Evolutionary conservation across 805 yeast species (phyloP), one percentile per base, ranked within the genome.

Genomic region (Candida ponderosae): DNA sequence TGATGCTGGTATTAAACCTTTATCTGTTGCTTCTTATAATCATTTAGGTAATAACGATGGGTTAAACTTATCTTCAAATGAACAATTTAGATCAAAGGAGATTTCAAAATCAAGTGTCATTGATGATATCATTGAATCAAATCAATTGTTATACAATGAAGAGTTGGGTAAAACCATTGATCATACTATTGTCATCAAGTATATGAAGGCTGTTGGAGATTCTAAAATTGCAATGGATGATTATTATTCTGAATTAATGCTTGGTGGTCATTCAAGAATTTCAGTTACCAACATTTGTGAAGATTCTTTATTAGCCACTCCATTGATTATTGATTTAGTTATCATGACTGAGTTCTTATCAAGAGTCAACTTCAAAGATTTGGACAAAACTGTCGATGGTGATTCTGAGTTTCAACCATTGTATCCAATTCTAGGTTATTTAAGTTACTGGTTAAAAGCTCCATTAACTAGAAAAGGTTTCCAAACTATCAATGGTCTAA

Each of bases 151-250:
- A 46, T 89, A 88, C 73, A 84, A 86, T 56, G 79, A 84, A 35
- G 78, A 84, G 62, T 56, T 68, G 32, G 95, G 96, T 34, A 72
- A 76, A 45, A 73, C 71, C 44, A 82, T 90, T 44, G 97, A 89
- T 56, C 97, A 89, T 63, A 83, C 95, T 65, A 89, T 89, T 60
- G 97, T 89, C 43, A 89, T 89, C 70, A 89, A 89, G 67, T 88
- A 89, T 62, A 66, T 90, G 58, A 83, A 85, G 39, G 96, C 97
- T 8, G 97, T 89, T 34, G 96, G 95, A 29, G 97, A 89, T 63
- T 80, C 93, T 46, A 89, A 89, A 70, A 96, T 89, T 46, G 97
- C 97, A 37, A 90, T 89, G 97, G 97, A 89, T 63, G 97, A 90
- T 67, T 89, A 89, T 68, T 87, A 90, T 68, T 82, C 94, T 39